A percentile compares a stretch with the other conserved stretches of the same genome.
Evolutionary conservation across 345 rosid genomes (phyloP).

Genomic region (Ricinus communis): DNA sequence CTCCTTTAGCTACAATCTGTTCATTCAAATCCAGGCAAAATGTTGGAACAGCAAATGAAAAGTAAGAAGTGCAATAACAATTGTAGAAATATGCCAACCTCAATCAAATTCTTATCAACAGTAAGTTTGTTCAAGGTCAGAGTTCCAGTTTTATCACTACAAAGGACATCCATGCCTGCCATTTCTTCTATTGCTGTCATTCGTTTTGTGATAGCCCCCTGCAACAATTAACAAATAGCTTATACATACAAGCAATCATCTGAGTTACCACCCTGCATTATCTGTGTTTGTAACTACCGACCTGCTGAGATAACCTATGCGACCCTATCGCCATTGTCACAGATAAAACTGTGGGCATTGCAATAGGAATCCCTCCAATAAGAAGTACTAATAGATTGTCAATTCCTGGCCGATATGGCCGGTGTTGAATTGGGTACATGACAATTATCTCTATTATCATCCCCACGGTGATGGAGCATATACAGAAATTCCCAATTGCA

Average conservation of each 20-base stretch:
- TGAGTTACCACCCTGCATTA: neutral
- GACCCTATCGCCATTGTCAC: conserved; percentile 76
- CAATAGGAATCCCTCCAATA: conserved; percentile 73
- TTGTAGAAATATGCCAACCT: conserved; percentile 35
- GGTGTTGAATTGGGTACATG: conserved; percentile 84
- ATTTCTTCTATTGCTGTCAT: conserved; percentile 79
- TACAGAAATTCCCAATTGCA: conserved; percentile 88
- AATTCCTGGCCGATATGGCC: conserved; percentile 79
- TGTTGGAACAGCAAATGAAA: neutral
- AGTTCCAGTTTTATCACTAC: conserved; percentile 72
- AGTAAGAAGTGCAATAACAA: neutral
- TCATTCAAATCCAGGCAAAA: conserved; percentile 8
- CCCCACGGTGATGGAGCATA: conserved; percentile 81
- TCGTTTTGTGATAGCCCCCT: conserved; percentile 75
- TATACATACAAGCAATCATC: neutral
- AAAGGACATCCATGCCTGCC: conserved; percentile 76
- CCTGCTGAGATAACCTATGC: conserved; percentile 64
- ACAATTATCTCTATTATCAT: conserved; percentile 77
- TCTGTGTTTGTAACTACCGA: conserved; percentile 23
- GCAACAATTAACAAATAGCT: conserved; percentile 11
- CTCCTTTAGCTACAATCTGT: conserved; percentile 52
- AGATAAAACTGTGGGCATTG: conserved; percentile 71
- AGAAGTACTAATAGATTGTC: conserved; percentile 70
- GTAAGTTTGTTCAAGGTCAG: conserved; percentile 62
- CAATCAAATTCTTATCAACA: conserved; percentile 60